phyloP scores from a whole-genome alignment of 345 rosid species.

The Angophora floribunda region DNA sequence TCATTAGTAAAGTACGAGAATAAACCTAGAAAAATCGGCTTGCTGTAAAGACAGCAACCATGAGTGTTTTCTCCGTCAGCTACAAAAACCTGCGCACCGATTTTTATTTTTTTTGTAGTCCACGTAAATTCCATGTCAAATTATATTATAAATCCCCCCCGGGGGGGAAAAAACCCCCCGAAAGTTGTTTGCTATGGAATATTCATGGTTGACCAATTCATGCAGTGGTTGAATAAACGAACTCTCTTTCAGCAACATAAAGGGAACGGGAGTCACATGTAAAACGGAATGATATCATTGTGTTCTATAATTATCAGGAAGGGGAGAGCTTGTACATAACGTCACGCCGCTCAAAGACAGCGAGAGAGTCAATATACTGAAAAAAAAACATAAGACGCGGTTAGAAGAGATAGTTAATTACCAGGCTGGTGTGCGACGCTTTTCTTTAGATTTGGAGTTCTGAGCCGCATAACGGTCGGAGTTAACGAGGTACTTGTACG shows the following conservation, averaged over 20 bases:
- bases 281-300: not conserved
- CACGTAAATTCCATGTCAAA: not conserved
- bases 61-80: not conserved
- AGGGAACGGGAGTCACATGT: not conserved
- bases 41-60: not conserved
- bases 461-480: slow-evolving; percentile 68
- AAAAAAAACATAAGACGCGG: not conserved
- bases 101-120: not conserved
- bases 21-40: not conserved
- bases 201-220: not conserved
- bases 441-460: slow-evolving; percentile 47
- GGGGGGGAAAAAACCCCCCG: too few relatives aligned
- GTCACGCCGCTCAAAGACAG: not conserved
- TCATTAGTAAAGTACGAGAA: not conserved
- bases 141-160: not conserved
- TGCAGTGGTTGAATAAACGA: not conserved
- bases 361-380: too few relatives aligned
- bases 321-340: not conserved
- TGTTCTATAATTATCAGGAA: not conserved
- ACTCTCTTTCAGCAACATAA: not conserved
- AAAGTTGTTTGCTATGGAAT: not conserved
- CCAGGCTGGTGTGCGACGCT: slow-evolving; percentile 91
- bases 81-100: not conserved
- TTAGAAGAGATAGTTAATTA: slow-evolving; percentile 10
- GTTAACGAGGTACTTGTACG: slow-evolving; percentile 67